A percentile compares a stretch with the other conserved stretches of the same genome.
Conservation (phyloP, 1,284 basidiomycete species). For the Kalmanozyma brasiliensis region DNA sequence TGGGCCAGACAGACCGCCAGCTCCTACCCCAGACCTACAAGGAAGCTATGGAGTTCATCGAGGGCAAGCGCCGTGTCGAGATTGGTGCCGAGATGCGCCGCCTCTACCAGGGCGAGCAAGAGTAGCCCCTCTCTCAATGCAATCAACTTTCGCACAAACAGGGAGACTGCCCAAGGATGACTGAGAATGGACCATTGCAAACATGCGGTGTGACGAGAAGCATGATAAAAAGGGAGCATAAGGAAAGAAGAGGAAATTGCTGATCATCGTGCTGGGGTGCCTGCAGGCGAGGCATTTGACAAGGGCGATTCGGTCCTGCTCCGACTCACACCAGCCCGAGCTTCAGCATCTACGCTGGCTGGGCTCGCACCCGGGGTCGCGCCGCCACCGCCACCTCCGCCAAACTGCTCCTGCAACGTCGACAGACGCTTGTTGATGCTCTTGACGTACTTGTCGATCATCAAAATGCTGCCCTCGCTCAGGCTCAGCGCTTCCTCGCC, state of each 20-base stretch:
- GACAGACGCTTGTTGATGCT: conserved; percentile 60
- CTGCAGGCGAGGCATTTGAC: conserved; percentile 21
- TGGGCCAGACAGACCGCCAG: conserved; percentile 38
- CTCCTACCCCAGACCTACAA: conserved; percentile 52
- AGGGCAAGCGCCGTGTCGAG: conserved; percentile 56
- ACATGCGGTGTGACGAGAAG: conserved; percentile 3
- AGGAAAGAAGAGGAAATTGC: not conserved
- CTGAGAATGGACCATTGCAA: conserved; percentile 1
- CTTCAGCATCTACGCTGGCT: conserved; percentile 15
- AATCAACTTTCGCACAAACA: not conserved
- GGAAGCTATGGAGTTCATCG: conserved; percentile 62
- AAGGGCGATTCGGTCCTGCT: conserved; percentile 28
- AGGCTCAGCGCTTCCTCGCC: conserved; percentile 75
- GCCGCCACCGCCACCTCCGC: conserved; percentile 5
- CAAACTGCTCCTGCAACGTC: conserved; percentile 48
- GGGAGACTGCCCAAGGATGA: not conserved
- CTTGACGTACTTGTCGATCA: conserved; percentile 63
- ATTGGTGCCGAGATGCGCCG: conserved; percentile 55
- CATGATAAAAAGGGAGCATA: not conserved
- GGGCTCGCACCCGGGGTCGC: conserved; percentile 14
- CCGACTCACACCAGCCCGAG: conserved; percentile 21
- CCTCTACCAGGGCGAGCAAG: conserved; percentile 32
- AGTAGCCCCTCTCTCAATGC: no score
- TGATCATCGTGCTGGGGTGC: not conserved
- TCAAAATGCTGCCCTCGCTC: conserved; percentile 53